Conservation (phyloP, 106 monocot species). For the Allium cepa region DNA sequence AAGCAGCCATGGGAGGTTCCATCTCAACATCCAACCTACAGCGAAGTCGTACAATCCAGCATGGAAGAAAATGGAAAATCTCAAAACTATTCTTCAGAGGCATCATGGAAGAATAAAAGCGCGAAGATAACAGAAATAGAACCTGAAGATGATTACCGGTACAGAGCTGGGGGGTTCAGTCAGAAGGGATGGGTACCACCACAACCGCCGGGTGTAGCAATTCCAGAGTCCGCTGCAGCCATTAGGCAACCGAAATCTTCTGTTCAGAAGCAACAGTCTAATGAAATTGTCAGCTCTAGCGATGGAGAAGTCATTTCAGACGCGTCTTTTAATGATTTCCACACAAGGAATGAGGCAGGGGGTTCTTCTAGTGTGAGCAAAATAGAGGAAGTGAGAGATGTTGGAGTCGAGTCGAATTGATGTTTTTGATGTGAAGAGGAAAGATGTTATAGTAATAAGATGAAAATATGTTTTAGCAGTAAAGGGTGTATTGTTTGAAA, state of each 20-base stretch:
- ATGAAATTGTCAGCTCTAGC: constrained; percentile 9
- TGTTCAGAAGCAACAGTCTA: constrained; percentile 14
- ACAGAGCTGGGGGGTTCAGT: constrained; percentile 8
- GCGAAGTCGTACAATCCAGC: not conserved
- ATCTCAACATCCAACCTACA: not conserved
- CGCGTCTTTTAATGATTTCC: not conserved
- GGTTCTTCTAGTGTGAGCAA: not conserved
- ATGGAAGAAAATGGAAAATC: not conserved
- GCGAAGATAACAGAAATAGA: constrained; percentile 58
- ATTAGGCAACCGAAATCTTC: constrained; percentile 57
- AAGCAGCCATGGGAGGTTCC: constrained; percentile 35
- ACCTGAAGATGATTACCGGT: constrained; percentile 32
- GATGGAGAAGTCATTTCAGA: not conserved
- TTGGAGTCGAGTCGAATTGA: not conserved
- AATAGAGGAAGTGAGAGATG: not conserved
- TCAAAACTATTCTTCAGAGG: constrained; percentile 28
- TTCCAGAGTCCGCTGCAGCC: constrained; percentile 76
- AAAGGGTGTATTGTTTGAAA: too few relatives aligned
- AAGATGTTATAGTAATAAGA: too few relatives aligned
- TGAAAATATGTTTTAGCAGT: too few relatives aligned
- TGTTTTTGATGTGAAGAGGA: not conserved
- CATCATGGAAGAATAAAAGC: constrained; percentile 42
- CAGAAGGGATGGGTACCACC: constrained; percentile 82
- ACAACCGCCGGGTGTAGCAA: constrained; percentile 67
- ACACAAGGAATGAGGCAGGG: not conserved